Evolutionary conservation across 1,284 basidiomycete species (phyloP).

Genomic region (Ustilago trichophora): DNA sequence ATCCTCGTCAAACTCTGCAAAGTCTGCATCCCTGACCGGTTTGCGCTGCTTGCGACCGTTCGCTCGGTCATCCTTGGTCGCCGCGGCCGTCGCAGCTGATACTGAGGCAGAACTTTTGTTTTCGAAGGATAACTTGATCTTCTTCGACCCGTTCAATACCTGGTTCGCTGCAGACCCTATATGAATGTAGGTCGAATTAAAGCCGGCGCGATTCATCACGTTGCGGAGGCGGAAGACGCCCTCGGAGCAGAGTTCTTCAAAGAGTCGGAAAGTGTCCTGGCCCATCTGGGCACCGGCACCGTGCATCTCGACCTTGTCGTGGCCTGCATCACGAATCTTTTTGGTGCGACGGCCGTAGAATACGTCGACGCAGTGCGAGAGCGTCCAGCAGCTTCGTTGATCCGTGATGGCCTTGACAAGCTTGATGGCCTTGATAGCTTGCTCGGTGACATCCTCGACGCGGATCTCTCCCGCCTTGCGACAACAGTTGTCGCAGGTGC

Average conservation of each 20-base stretch:
- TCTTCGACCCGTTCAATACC: slow-evolving; percentile 38
- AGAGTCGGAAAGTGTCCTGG: slow-evolving; percentile 73
- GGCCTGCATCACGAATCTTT: slow-evolving; percentile 71
- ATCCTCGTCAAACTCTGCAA: slow-evolving; percentile 37
- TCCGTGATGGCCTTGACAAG: slow-evolving; percentile 71
- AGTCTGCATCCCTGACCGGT: slow-evolving; percentile 15
- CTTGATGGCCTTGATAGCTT: slow-evolving; percentile 71
- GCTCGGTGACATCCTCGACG: slow-evolving; percentile 71
- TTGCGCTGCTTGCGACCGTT: neutral
- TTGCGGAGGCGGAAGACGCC: slow-evolving; percentile 68
- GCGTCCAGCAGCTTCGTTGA: slow-evolving; percentile 69
- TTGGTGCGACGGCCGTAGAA: slow-evolving; percentile 74
- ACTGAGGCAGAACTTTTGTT: slow-evolving; percentile 22
- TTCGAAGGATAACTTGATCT: slow-evolving; percentile 50
- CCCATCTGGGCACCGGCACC: slow-evolving; percentile 72
- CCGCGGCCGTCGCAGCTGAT: slow-evolving; percentile 39
- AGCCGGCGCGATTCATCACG: slow-evolving; percentile 64
- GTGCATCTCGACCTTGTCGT: slow-evolving; percentile 70
- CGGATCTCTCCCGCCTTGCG: slow-evolving; percentile 27
- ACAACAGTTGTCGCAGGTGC: slow-evolving; percentile 79
- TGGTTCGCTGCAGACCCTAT: slow-evolving; percentile 20
- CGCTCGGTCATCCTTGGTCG: slow-evolving; percentile 8
- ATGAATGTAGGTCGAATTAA: slow-evolving; percentile 66
- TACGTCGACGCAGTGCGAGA: slow-evolving; percentile 70
- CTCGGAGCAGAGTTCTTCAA: slow-evolving; percentile 72